These are phyloP conservation scores for Candida berthetii DNA, from an alignment of 805 yeast genomes.

Conservation along the genomic window DNA sequence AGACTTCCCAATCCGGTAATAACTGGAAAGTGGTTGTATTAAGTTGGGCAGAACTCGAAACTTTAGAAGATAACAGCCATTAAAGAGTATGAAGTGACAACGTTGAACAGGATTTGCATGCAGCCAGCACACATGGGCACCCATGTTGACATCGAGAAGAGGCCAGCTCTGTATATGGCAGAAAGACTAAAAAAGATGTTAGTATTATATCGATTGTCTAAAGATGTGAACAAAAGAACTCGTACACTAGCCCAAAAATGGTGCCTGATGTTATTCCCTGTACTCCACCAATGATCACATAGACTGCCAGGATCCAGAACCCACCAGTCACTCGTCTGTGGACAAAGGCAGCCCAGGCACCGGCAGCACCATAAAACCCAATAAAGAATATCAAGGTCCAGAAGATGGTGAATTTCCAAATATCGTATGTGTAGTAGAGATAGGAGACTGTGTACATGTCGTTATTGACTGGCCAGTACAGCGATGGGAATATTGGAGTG, in stretches of 20 bases:
- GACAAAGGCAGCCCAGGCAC: slow-evolving; percentile 49
- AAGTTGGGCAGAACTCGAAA: not conserved
- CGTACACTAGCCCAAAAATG: slow-evolving; percentile 63
- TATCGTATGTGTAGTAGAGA: slow-evolving; percentile 63
- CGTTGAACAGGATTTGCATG: slow-evolving; percentile 58
- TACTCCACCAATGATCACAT: slow-evolving; percentile 46
- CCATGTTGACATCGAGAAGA: slow-evolving; percentile 92
- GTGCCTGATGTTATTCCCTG: slow-evolving; percentile 74
- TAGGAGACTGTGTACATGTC: slow-evolving; percentile 36
- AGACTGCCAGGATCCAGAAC: slow-evolving; percentile 37
- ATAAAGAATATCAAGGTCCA: slow-evolving; percentile 75
- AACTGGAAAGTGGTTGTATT: not conserved
- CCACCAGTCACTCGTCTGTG: slow-evolving; percentile 35
- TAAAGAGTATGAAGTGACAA: slow-evolving; percentile 61
- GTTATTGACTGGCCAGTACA: slow-evolving; percentile 59
- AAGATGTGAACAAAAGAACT: slow-evolving; percentile 9
- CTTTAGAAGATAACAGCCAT: slow-evolving; percentile 38
- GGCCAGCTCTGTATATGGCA: slow-evolving; percentile 73
- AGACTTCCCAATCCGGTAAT: slow-evolving; percentile 2
- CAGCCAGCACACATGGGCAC: slow-evolving; percentile 82
- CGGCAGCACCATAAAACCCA: slow-evolving; percentile 59
- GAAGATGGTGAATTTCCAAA: slow-evolving; percentile 75
- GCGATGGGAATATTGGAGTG: slow-evolving; percentile 75
- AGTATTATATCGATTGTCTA: slow-evolving; percentile 1
- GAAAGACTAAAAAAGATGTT: slow-evolving; percentile 37